Evolutionary conservation across 2,329 filamentous ascomycete species (phyloP).

Genomic region (Hypoxylon sp.): DNA sequence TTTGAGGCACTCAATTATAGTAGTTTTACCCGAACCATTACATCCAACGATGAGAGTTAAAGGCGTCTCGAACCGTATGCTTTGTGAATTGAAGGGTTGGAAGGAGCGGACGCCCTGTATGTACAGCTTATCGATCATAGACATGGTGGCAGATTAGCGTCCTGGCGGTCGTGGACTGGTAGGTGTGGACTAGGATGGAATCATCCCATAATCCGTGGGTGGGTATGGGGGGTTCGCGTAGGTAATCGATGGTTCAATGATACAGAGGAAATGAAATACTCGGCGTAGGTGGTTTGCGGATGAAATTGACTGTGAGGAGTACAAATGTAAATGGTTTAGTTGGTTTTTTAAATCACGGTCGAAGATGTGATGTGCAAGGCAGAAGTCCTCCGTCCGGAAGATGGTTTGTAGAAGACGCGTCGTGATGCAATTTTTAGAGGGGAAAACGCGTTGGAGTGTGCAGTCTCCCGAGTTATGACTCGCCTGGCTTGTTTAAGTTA

Average conservation of each 20-base stretch:
- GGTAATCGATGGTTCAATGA: constrained; percentile 7
- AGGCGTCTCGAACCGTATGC: constrained; percentile 88
- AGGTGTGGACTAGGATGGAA: constrained; percentile 13
- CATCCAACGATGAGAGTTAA: constrained; percentile 96
- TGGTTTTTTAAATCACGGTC: background rate
- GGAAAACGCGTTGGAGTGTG: constrained; percentile 21
- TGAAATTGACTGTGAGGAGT: too few species aligned
- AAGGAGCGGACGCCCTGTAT: constrained; percentile 90
- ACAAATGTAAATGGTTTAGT: background rate
- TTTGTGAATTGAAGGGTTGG: constrained; percentile 77
- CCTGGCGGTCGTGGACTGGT: constrained; percentile 15
- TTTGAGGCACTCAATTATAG: constrained; percentile 98
- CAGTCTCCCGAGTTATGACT: too few species aligned
- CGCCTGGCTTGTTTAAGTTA: too few species aligned
- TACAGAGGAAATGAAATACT: constrained; percentile 1
- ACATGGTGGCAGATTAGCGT: constrained; percentile 60
- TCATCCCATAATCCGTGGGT: constrained; percentile 29
- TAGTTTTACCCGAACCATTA: constrained; percentile 98
- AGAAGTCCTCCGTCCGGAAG: background rate
- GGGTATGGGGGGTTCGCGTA: background rate
- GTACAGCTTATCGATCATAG: constrained; percentile 88
- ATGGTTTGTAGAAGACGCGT: constrained; percentile 26
- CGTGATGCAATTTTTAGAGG: constrained; percentile 25
- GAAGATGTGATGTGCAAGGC: constrained; percentile 4
- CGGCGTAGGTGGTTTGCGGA: background rate